Base-by-base conservation (phyloP, 2,329 filamentous ascomycete species). In the Colletotrichum cuscutae region DNA sequence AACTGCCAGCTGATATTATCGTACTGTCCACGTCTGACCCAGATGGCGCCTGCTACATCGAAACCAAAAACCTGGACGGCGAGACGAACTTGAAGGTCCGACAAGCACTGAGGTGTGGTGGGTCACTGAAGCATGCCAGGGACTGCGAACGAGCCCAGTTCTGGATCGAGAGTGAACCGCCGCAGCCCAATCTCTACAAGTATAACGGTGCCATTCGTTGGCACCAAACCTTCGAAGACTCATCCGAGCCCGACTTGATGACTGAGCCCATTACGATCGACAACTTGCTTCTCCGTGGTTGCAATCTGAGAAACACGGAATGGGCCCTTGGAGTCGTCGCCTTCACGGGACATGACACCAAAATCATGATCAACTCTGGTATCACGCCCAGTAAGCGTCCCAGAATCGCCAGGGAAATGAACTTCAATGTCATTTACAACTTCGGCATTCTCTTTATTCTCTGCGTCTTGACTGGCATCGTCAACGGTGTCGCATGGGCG, bases 301-400 rank as follows among this genome's bases (percentile, higher is more conserved):
- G 95, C 84, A 97, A 95, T 77, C 84, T 99, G 61, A 91, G 95
- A 76, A 99, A 98, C 81, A 99, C 97, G 0, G 95, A 98, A 79
- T 99, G 97, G 97, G 89, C 95, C 66, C 89, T 99, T 6, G 97
- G 95, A 65, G 89, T 99, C 3, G 96, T 98, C 62, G 87, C 97
- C 22, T 99, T 97, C 83, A 98, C 97, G 15, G 97, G 97, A 42
- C 92, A 95, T 79, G 96, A 99, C 81, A 98, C 96, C 42, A 99
- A 98, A 85, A 98, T 98, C 81, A 99, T 99, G 97, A 93, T 98
- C 86, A 99, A 99, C 81, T 94, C 97, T 32, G 97, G 97, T 73
- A 93, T 96, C 74, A 99, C 97, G 1, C 97, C 97, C 13, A 97
- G 91, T 81, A 99, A 99, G 86, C 93, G 96, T 75, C 91, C 97